Evolutionary conservation across 345 rosid species (phyloP), one percentile per base, ranked within the genome.

Genomic region (Populus simonii): DNA sequence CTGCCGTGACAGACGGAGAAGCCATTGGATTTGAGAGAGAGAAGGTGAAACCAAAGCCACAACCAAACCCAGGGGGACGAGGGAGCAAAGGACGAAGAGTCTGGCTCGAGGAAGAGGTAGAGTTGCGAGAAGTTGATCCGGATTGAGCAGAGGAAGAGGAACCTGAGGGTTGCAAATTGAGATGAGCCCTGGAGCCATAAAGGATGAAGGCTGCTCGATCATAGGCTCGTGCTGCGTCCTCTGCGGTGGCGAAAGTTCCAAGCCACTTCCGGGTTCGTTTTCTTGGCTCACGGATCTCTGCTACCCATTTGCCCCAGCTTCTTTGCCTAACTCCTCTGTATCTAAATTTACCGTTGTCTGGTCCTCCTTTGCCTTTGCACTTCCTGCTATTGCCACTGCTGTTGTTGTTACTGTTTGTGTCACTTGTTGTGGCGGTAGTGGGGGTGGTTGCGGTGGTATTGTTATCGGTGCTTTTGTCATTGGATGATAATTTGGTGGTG

Each of bases 41-140:
- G 33, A 77, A 79, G 17, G 75, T 71, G 80, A 82, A 80, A 15
- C 84, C 82, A 47, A 47, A 47, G 51, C 51, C 51, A 47, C 51
- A 47, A 13, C 51, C 51, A 33, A 82, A 83, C 3, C 84, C 87
- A 0, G 96, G 75, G 2, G 98, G 98, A 3, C 97, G 94, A 67
- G 97, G 98, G 45, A 94, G 97, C 73, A 94, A 82, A n/a, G 97
- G 98, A 59, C 98, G 89, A 57, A 94, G 91, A 63, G 87, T 89
- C 74, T 87, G 92, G 5, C 92, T 76, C 0, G 90, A 80, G 4
- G 91, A 88, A 0, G 89, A 86, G 27, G 76, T 23, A 3, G 79
- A 74, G 35, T 87, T 82, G 2, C 94, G 92, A 77, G 15, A 88
- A 79, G 51, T 33, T 13, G 81, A 62, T 45, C 63, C n/a, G 10